Conservation (phyloP, 1,139 yeast genomes). For the Yamadazyma atmosphaerica region DNA sequence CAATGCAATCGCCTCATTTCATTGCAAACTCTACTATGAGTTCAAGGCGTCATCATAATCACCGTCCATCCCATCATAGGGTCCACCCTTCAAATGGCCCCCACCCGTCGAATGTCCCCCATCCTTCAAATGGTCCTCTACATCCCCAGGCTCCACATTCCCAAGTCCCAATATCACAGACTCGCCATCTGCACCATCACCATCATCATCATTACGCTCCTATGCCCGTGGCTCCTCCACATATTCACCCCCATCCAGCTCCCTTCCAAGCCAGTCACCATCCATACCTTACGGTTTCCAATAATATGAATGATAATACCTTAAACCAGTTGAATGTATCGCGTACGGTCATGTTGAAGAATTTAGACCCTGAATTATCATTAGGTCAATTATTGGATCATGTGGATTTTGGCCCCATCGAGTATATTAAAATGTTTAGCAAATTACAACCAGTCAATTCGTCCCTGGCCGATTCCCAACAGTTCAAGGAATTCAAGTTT, state of each 20-base stretch:
- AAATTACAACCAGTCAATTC: conserved; percentile 11
- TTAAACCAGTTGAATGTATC: conserved; percentile 38
- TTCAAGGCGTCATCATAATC: not conserved
- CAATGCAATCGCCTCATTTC: not conserved
- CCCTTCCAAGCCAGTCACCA: not conserved
- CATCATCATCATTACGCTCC: not conserved
- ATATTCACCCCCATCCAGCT: conserved; percentile 2
- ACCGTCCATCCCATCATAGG: not conserved
- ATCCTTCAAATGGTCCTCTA: not conserved
- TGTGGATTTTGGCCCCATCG: conserved; percentile 47
- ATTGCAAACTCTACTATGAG: not conserved
- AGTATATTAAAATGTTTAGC: conserved; percentile 38
- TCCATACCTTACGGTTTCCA: conserved; percentile 12
- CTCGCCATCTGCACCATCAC: not conserved
- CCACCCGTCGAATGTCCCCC: too few relatives aligned
- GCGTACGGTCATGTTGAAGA: conserved; percentile 38
- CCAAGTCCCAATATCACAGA: too few relatives aligned
- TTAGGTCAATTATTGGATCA: conserved; percentile 33
- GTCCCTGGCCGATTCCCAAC: conserved; percentile 14
- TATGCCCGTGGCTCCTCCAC: not conserved
- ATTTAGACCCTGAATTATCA: conserved; percentile 27
- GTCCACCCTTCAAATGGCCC: not conserved
- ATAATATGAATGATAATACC: conserved; percentile 19
- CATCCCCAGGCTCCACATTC: not conserved
- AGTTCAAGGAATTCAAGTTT: conserved; percentile 27